phyloP scores from a whole-genome alignment of 2,329 filamentous ascomycete species.

The Samsoniella hepiali region DNA sequence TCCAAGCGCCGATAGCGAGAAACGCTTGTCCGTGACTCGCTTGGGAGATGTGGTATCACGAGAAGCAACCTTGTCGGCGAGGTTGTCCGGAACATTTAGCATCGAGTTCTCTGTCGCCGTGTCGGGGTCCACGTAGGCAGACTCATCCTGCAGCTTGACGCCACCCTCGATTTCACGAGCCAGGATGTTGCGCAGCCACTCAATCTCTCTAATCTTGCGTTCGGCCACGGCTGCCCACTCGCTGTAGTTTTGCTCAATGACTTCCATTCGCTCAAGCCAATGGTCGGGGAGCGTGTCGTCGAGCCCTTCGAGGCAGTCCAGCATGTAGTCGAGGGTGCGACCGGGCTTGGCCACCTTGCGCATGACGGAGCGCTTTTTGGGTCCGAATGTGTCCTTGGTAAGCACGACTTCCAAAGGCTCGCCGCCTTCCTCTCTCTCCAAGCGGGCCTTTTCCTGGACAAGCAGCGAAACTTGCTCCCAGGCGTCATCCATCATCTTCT shows the following conservation, averaged over 20 bases:
- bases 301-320: slow-evolving; percentile 81
- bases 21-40: slow-evolving; percentile 6
- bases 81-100: slow-evolving; percentile 7
- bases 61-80: slow-evolving; percentile 14
- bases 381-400: slow-evolving; percentile 47
- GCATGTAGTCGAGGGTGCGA: slow-evolving; percentile 73
- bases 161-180: background rate
- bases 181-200: slow-evolving; percentile 40
- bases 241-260: slow-evolving; percentile 71
- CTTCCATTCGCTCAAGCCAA: slow-evolving; percentile 87
- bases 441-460: slow-evolving; percentile 19
- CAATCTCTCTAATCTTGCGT: slow-evolving; percentile 65
- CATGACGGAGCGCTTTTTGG: slow-evolving; percentile 63
- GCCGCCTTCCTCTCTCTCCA: slow-evolving; percentile 22
- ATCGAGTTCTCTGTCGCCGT: slow-evolving; percentile 1
- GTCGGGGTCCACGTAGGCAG: background rate
- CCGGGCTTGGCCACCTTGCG: slow-evolving; percentile 68
- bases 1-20: slow-evolving; percentile 1
- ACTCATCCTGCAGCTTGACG: background rate
- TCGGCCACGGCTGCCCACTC: slow-evolving; percentile 80
- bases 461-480: slow-evolving; percentile 58
- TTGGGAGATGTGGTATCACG: slow-evolving; percentile 17
- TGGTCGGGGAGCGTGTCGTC: slow-evolving; percentile 78
- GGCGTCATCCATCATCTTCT: slow-evolving; percentile 61
- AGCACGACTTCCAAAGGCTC: slow-evolving; percentile 25